These are phyloP conservation scores for Saccharomycopsis sp. DNA, from an alignment of 805 yeast genomes.

Conservation along the genomic window DNA sequence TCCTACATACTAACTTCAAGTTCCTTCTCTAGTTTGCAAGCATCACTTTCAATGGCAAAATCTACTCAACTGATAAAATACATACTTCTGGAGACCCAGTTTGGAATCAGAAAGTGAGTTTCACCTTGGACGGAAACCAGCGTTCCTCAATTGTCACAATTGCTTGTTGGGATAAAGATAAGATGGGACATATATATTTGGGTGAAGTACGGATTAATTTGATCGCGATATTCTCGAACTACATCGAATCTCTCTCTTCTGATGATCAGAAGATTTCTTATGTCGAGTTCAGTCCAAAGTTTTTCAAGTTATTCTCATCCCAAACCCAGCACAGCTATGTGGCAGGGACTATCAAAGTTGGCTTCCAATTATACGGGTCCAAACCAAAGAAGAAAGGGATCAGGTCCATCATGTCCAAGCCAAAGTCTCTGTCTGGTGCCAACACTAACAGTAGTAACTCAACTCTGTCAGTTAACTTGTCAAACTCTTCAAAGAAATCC, in stretches of 20 bases:
- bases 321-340: slow-evolving; percentile 34
- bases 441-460: neutral
- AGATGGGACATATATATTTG: slow-evolving; percentile 8
- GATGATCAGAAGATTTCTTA: slow-evolving; percentile 7
- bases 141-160: slow-evolving; percentile 12
- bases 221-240: slow-evolving; percentile 13
- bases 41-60: slow-evolving; percentile 13
- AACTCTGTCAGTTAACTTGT: neutral
- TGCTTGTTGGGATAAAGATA: slow-evolving; percentile 19
- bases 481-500: neutral
- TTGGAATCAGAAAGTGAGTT: slow-evolving; percentile 13
- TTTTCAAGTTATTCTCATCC: slow-evolving; percentile 39
- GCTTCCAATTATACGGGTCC: slow-evolving; percentile 9
- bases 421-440: slow-evolving; percentile 3
- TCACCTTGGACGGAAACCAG: slow-evolving; percentile 2
- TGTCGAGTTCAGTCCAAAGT: slow-evolving; percentile 27
- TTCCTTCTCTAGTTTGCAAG: slow-evolving; percentile 14
- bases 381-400: slow-evolving; percentile 4
- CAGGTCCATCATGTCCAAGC: slow-evolving; percentile 7
- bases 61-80: slow-evolving; percentile 8
- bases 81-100: slow-evolving; percentile 7
- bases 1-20: no score
- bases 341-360: slow-evolving; percentile 38
- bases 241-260: slow-evolving; percentile 21
- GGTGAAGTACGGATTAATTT: slow-evolving; percentile 19